These are phyloP conservation scores for Durio zibethinus DNA, from an alignment of 345 rosid genomes.

Conservation along the genomic window DNA sequence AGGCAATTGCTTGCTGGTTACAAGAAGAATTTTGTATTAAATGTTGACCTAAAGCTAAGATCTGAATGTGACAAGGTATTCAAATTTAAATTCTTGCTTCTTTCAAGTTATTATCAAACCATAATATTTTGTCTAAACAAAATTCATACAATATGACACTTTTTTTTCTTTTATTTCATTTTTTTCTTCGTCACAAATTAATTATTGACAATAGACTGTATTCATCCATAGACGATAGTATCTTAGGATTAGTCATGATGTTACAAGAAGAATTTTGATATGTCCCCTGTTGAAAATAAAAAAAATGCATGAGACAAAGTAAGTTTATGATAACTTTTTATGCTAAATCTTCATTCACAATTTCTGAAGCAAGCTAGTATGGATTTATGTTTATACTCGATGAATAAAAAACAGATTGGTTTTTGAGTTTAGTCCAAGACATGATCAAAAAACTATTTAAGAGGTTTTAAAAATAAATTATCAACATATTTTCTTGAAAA, in stretches of 20 bases:
- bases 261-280: background rate
- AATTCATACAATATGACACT: background rate
- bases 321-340: background rate
- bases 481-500: too few relatives aligned
- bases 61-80: constrained; percentile 77
- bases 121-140: background rate
- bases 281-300: background rate
- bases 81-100: constrained; percentile 3
- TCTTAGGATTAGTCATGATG: background rate
- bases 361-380: background rate
- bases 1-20: constrained; percentile 64
- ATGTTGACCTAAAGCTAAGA: constrained; percentile 67
- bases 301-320: background rate
- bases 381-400: background rate
- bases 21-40: constrained; percentile 58
- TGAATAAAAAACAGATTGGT: too few relatives aligned
- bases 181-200: background rate
- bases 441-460: too few relatives aligned
- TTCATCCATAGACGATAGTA: background rate
- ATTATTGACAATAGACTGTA: background rate
- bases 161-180: background rate
- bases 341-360: background rate
- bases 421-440: too few relatives aligned
- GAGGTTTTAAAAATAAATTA: too few relatives aligned
- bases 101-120: background rate